Percentiles rank a stretch among this genome's conserved stretches.
These are phyloP conservation scores for Fusarium continuum DNA, from an alignment of 2,329 filamentous ascomycete genomes.

Conservation along the genomic window DNA sequence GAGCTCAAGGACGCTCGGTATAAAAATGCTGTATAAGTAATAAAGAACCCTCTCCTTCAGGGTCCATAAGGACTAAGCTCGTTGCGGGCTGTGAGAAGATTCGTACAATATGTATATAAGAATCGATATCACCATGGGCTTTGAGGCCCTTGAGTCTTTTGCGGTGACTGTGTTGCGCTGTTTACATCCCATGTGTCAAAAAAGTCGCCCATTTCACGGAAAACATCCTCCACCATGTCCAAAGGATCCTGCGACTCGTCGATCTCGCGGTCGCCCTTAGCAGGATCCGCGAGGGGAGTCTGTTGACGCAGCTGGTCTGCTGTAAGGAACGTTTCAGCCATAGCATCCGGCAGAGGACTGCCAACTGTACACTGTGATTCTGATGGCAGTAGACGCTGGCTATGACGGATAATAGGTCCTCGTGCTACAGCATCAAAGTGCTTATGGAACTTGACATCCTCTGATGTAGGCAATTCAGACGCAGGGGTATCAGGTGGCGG, in stretches of 20 bases:
- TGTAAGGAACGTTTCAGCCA: constrained; percentile 41
- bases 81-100: neutral
- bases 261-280: constrained; percentile 14
- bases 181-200: constrained; percentile 50
- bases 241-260: constrained; percentile 46
- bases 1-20: constrained; percentile 1
- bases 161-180: constrained; percentile 15
- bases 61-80: neutral
- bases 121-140: constrained; percentile 41
- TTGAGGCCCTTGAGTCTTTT: constrained; percentile 35
- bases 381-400: constrained; percentile 52
- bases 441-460: constrained; percentile 54
- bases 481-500: constrained; percentile 55
- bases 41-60: neutral
- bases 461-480: constrained; percentile 47
- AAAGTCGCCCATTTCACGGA: constrained; percentile 50
- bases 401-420: constrained; percentile 40
- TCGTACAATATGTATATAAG: neutral
- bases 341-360: constrained; percentile 40
- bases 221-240: constrained; percentile 51
- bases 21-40: neutral
- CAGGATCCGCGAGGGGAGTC: neutral
- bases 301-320: constrained; percentile 36
- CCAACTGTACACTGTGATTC: constrained; percentile 50
- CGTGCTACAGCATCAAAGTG: constrained; percentile 59